Conservation (phyloP, 1,284 basidiomycete species). For the Hypsizygus ulmarius region DNA sequence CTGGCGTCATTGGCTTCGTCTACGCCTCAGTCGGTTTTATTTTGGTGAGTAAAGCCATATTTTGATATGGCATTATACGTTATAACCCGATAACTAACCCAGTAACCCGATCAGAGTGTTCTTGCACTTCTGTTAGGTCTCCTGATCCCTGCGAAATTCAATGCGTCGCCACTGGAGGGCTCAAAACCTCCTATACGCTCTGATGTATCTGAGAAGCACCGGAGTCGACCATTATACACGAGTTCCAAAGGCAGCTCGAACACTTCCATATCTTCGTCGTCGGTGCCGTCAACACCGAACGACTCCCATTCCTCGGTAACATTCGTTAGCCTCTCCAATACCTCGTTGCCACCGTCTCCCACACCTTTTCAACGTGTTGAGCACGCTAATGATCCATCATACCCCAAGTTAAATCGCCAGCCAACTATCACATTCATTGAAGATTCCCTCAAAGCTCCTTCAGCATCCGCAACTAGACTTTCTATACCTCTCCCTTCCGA, state of each 20-base stretch:
- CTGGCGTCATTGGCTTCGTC: constrained; percentile 22
- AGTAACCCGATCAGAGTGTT: constrained; percentile 14
- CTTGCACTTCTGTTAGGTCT: constrained; percentile 16
- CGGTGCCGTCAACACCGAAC: too few relatives aligned
- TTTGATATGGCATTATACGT: neutral
- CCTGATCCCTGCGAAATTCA: neutral
- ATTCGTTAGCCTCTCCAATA: neutral
- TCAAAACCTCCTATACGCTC: neutral
- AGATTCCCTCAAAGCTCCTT: constrained; percentile 3
- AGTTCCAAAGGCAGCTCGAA: too few relatives aligned
- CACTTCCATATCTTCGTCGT: too few relatives aligned
- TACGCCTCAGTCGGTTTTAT: constrained; percentile 26
- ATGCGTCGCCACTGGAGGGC: neutral
- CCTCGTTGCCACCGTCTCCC: neutral
- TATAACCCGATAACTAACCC: constrained; percentile 1
- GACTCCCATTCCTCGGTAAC: neutral
- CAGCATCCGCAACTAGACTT: constrained; percentile 1
- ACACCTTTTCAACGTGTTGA: neutral
- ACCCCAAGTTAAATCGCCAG: constrained; percentile 9
- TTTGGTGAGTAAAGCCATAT: constrained; percentile 22
- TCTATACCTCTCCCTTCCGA: constrained; percentile 6
- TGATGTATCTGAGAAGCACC: neutral
- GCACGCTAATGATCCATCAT: neutral
- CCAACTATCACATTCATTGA: constrained; percentile 15
- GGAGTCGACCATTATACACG: neutral